These are phyloP conservation scores for Pseudoturritis turrita DNA, from an alignment of 345 rosid genomes.

Conservation along the genomic window DNA sequence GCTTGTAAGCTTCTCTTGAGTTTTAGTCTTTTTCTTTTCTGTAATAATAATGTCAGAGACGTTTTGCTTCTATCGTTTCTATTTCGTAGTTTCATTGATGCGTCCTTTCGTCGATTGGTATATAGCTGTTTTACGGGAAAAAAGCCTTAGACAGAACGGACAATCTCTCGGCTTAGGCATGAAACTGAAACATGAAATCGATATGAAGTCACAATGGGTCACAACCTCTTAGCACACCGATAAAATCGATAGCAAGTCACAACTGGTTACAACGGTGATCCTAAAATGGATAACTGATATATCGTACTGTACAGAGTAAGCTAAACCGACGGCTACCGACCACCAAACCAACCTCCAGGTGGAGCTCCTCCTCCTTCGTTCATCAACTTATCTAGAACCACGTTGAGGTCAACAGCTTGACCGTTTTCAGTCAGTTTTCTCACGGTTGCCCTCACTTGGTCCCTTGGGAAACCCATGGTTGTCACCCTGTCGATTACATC, in stretches of 20 bases:
- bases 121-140: not conserved
- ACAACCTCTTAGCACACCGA: not conserved
- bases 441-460: conserved; percentile 72
- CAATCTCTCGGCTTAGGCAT: not conserved
- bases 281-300: not conserved
- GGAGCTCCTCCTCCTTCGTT: conserved; percentile 49
- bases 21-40: not conserved
- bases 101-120: not conserved
- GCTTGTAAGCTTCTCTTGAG: conserved; percentile 2
- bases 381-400: conserved; percentile 85
- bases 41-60: conserved; percentile 17
- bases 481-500: conserved; percentile 76
- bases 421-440: conserved; percentile 71
- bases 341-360: conserved; percentile 58
- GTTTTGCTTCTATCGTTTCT: conserved; percentile 3
- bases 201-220: not conserved
- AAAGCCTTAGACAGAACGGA: not conserved
- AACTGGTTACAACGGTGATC: not conserved
- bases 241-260: not conserved
- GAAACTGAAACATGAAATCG: not conserved
- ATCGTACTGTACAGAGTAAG: not conserved
- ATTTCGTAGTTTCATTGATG: not conserved
- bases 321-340: conserved; percentile 27
- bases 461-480: conserved; percentile 81
- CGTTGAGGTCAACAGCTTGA: conserved; percentile 73